Evolutionary conservation across 2,329 filamentous ascomycete species (phyloP).

Genomic region (Fusarium piperis): DNA sequence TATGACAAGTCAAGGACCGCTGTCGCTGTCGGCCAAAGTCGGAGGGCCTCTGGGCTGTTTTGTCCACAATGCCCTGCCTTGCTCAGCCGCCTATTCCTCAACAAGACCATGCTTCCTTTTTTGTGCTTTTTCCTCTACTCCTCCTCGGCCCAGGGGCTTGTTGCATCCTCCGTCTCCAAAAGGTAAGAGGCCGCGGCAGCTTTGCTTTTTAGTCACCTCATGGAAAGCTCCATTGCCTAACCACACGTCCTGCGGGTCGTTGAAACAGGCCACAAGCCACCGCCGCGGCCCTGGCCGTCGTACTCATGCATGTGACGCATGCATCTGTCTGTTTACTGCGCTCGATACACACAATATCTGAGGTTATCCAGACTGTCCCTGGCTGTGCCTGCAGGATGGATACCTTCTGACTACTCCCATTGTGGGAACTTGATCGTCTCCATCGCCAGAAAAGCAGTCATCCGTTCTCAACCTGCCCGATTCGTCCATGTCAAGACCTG

Average conservation of each 20-base stretch:
- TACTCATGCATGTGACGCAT: constrained; percentile 30
- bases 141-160: constrained; percentile 1
- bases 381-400: constrained; percentile 16
- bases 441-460: not conserved
- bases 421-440: constrained; percentile 4
- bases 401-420: not conserved
- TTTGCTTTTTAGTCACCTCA: constrained; percentile 40
- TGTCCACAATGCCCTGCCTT: not conserved
- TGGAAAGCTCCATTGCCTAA: not conserved
- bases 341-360: constrained; percentile 4
- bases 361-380: constrained; percentile 6
- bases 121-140: not conserved
- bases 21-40: constrained; percentile 37
- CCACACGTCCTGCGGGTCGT: not conserved
- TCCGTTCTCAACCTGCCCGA: not conserved
- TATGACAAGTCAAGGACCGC: constrained; percentile 14
- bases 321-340: constrained; percentile 1
- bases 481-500: not conserved
- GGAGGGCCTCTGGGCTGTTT: constrained; percentile 21
- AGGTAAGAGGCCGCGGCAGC: constrained; percentile 4
- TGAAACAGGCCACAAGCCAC: constrained; percentile 28
- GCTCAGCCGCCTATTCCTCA: not conserved
- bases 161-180: constrained; percentile 11
- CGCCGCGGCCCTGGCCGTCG: constrained; percentile 1
- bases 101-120: constrained; percentile 5